Evolutionary conservation across 1,139 yeast genomes (phyloP).

Genomic region (Geotrichum candidum): DNA sequence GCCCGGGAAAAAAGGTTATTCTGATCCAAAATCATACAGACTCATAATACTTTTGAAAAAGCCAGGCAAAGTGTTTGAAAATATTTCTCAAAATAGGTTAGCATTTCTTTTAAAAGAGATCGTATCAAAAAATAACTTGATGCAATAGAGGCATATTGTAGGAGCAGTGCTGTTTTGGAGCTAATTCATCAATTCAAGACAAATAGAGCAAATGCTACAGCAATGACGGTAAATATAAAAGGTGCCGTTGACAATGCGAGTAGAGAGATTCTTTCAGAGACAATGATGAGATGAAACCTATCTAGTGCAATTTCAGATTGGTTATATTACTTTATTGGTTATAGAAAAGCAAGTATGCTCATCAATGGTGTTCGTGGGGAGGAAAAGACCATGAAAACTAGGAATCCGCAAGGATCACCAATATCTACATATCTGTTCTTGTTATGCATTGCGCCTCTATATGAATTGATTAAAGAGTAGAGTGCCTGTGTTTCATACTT

Average conservation of each 20-base stretch:
- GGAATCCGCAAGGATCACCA: conserved; percentile 22
- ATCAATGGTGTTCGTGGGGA: conserved; percentile 1
- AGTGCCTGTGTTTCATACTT: conserved; percentile 18
- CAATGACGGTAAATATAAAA: conserved; percentile 17
- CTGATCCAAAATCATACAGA: conserved; percentile 6
- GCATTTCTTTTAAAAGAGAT: background rate
- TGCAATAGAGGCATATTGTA: conserved; percentile 15
- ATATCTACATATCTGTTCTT: conserved; percentile 21
- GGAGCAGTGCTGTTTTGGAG: conserved; percentile 13
- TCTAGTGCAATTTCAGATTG: conserved; percentile 1
- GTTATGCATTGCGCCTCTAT: conserved; percentile 19
- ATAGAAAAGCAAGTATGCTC: conserved; percentile 5
- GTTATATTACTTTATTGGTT: conserved; percentile 12
- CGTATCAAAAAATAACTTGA: conserved; percentile 16
- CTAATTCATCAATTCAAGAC: conserved; percentile 4
- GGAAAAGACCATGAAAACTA: too few relatives aligned
- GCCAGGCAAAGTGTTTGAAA: conserved; percentile 17
- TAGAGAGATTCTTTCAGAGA: background rate
- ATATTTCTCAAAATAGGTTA: conserved; percentile 14
- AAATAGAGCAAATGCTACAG: background rate
- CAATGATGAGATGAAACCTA: too few relatives aligned
- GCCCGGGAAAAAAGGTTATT: conserved; percentile 7
- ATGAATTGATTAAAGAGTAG: conserved; percentile 6
- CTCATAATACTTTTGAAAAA: conserved; percentile 18
- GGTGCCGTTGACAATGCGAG: conserved; percentile 23